Evolutionary conservation across 2,329 filamentous ascomycete genomes (phyloP).

Genomic region (Phialemonium atrogriseum): DNA sequence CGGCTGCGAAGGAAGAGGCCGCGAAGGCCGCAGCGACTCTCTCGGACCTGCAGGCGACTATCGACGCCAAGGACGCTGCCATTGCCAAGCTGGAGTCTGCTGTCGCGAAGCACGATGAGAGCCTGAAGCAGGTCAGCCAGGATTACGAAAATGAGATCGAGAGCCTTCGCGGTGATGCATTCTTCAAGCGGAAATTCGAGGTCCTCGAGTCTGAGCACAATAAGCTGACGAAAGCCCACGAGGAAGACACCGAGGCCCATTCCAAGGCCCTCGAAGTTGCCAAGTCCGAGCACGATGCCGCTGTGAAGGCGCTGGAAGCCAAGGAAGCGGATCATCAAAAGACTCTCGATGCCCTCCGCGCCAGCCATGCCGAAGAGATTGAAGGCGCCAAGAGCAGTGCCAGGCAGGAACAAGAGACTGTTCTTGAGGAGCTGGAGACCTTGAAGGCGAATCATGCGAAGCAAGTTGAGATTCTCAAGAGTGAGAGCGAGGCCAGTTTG

Average conservation of each 20-base stretch:
- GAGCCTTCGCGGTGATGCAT: constrained; percentile 52
- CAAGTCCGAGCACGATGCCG: constrained; percentile 33
- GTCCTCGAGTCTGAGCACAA: constrained; percentile 50
- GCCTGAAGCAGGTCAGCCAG: constrained; percentile 48
- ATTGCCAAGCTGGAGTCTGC: constrained; percentile 40
- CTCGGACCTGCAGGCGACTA: constrained; percentile 38
- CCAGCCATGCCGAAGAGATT: constrained; percentile 50
- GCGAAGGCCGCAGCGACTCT: constrained; percentile 37
- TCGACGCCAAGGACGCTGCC: constrained; percentile 40
- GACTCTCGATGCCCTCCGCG: constrained; percentile 45
- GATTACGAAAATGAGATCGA: constrained; percentile 61
- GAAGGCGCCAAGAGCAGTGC: constrained; percentile 46
- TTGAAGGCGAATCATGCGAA: constrained; percentile 47
- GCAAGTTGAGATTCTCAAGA: constrained; percentile 23
- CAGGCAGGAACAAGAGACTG: constrained; percentile 39
- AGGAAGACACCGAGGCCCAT: constrained; percentile 29
- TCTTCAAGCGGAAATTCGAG: constrained; percentile 56
- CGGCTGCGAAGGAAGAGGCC: constrained; percentile 32
- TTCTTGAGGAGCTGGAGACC: constrained; percentile 41
- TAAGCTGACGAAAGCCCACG: constrained; percentile 29
- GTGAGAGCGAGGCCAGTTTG: constrained; percentile 21
- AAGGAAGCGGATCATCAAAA: constrained; percentile 46
- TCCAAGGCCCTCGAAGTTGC: constrained; percentile 32
- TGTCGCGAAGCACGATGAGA: constrained; percentile 43
- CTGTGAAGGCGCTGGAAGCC: constrained; percentile 37